Evolutionary conservation across 257 asterid species (phyloP).

Genomic region (Solanum lycopersicoides): DNA sequence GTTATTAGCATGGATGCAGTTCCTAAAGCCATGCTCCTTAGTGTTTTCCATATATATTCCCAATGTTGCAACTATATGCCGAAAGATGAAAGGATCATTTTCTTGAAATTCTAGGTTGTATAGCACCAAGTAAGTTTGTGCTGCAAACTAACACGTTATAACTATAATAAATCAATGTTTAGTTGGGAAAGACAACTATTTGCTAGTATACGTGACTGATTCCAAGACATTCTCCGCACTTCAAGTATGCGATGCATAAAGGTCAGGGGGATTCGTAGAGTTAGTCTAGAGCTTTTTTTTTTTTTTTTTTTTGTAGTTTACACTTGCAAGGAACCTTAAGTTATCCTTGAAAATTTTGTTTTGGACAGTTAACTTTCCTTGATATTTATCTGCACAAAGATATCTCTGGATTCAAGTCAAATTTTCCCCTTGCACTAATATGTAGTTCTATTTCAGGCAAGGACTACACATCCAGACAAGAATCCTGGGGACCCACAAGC

Average conservation of each 20-base stretch:
- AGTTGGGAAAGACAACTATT: background rate
- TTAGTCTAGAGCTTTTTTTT: background rate
- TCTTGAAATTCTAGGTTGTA: background rate
- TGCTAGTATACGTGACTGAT: background rate
- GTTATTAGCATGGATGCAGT: background rate
- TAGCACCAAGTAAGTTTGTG: background rate
- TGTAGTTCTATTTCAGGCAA: conserved; percentile 39
- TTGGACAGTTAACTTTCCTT: background rate
- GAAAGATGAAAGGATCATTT: background rate
- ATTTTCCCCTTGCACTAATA: background rate
- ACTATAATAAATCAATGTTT: background rate
- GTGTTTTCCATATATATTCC: background rate
- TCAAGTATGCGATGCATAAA: background rate
- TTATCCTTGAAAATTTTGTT: background rate
- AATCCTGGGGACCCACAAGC: conserved; percentile 69
- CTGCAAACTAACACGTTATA: background rate
- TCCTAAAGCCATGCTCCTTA: background rate
- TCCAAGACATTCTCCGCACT: background rate
- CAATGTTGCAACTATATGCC: background rate
- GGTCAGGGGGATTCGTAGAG: background rate
- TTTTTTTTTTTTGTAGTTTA: background rate
- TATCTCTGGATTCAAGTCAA: background rate
- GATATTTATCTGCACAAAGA: background rate
- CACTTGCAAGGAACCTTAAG: background rate
- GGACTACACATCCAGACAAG: conserved; percentile 79